Evolutionary conservation across 768 basidiomycete genomes (phyloP), one percentile per base, ranked within the genome.

Genomic region (Kwoniella botswanensis): DNA sequence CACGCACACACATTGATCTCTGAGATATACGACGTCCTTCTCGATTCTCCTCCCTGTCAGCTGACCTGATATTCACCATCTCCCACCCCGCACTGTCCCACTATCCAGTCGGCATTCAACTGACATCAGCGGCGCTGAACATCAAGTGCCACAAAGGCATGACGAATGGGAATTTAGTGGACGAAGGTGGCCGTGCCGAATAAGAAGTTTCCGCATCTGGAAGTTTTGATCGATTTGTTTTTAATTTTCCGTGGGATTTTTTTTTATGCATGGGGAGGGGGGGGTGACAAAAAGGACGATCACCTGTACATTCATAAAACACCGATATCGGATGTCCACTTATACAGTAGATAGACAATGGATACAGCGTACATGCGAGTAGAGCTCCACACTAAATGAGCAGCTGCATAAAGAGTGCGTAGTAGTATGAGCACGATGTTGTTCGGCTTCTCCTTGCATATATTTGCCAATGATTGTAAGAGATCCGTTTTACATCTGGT

Each of bases 61-160:
- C 46, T 50, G 46, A 50, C 35, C 35, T 35, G 5, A 6, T 6
- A 7, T 6, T 6, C 35, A 35, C 35, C 35, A 35, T 35, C 6
- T 35, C 35, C 35, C 35, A 35, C 35, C 35, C 35, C 6, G 35
- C 35, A 35, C 7, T 35, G 35, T 35, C 26, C 26, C 35, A 35
- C 35, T 35, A 35, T 35, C 35, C 35, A 35, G 35, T 50, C 18
- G 46, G 18, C 4, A 50, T 50, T 7, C 13, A 44, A 43, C 21
- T 61, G 59, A 61, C 59, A 61, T 61, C 59, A 61, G 59, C 59
- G 59, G 59, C 59, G 59, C 43, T 41, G 24, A 5, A 58, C 12
- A 58, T 61, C 18, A 61, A 17, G 41, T n/a, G 54, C 54, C 54
- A 55, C 54, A 22, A 55, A 55, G 21, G 21, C 21, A 55, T 55